These are phyloP conservation scores for Lactifluus rugatus DNA, from an alignment of 768 basidiomycete genomes.

Conservation along the genomic window DNA sequence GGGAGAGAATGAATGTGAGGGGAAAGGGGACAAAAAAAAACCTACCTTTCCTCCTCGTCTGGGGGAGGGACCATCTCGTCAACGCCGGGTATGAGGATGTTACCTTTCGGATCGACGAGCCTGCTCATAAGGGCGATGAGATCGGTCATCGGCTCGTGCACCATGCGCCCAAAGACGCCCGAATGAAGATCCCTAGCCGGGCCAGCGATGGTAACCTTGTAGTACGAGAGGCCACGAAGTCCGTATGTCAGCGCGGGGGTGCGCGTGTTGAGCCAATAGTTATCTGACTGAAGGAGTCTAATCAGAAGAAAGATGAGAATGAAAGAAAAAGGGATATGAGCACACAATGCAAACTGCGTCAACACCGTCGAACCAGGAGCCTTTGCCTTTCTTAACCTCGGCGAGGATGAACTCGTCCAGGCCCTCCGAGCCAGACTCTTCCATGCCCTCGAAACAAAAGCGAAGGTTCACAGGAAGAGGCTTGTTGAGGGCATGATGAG, in stretches of 20 bases:
- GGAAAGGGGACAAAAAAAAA: constrained; percentile 6
- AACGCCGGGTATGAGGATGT: constrained; percentile 82
- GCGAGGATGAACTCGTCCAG: constrained; percentile 76
- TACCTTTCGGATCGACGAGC: constrained; percentile 69
- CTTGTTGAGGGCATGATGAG: constrained; percentile 55
- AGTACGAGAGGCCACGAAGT: constrained; percentile 81
- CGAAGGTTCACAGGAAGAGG: constrained; percentile 83
- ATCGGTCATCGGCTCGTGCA: constrained; percentile 93
- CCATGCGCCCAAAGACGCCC: constrained; percentile 72
- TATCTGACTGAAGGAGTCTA: constrained; percentile 79
- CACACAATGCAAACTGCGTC: constrained; percentile 87
- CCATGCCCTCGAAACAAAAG: constrained; percentile 96
- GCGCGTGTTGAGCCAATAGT: constrained; percentile 86
- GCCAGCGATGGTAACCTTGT: constrained; percentile 71
- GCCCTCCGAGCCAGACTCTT: constrained; percentile 87
- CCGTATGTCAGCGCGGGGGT: constrained; percentile 81
- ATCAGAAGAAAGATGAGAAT: background rate
- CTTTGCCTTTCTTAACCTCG: constrained; percentile 56
- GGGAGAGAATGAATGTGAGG: background rate
- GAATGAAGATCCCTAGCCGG: constrained; percentile 87
- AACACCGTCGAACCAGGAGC: constrained; percentile 75
- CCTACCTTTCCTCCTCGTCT: constrained; percentile 61
- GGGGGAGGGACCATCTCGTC: constrained; percentile 74
- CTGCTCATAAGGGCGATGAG: constrained; percentile 75
- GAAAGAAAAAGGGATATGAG: background rate